Evolutionary conservation across 2,329 filamentous ascomycete genomes (phyloP).

Genomic region (Cryphonectria radicalis): DNA sequence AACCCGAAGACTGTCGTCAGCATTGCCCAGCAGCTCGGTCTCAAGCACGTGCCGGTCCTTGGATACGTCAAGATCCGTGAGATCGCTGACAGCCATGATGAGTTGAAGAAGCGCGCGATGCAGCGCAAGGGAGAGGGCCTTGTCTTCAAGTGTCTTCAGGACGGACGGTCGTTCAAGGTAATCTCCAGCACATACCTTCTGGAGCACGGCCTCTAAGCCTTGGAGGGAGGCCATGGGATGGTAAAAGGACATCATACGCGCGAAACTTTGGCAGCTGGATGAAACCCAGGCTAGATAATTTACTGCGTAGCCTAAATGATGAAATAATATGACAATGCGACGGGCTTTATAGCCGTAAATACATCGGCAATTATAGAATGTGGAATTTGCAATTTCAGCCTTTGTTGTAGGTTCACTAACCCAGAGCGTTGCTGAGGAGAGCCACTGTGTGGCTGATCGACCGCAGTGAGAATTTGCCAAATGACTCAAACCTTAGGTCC

Average conservation of each 20-base stretch:
- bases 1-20: conserved; percentile 36
- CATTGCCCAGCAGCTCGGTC: conserved; percentile 35
- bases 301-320: neutral
- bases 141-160: conserved; percentile 36
- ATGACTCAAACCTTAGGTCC: neutral
- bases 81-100: conserved; percentile 31
- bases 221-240: neutral
- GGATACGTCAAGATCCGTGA: conserved; percentile 33
- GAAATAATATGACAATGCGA: neutral
- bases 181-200: conserved; percentile 33
- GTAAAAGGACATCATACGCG: neutral
- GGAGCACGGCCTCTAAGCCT: conserved; percentile 22
- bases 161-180: conserved; percentile 37
- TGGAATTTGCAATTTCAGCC: neutral
- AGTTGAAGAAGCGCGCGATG: conserved; percentile 33
- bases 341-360: neutral
- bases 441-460: neutral
- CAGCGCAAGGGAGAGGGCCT: conserved; percentile 34
- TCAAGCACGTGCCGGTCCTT: conserved; percentile 41
- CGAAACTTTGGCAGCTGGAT: no score
- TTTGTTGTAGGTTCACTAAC: neutral
- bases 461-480: neutral
- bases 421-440: neutral
- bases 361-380: neutral
- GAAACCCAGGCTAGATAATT: neutral